These are phyloP conservation scores for Coniophora puteana DNA, from an alignment of 1,284 basidiomycete species.

Conservation along the genomic window DNA sequence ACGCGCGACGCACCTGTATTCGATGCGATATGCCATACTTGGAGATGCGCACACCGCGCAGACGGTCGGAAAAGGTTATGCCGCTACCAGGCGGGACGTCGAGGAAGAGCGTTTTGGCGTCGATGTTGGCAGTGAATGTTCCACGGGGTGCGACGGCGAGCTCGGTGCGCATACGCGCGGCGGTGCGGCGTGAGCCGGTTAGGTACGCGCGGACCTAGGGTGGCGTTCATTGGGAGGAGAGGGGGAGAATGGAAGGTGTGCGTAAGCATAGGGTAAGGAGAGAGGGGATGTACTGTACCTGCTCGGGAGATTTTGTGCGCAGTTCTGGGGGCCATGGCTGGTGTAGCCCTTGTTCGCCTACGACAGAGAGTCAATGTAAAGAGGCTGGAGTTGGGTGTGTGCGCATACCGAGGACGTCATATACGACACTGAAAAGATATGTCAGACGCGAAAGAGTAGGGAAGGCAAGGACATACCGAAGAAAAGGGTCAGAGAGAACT, in stretches of 20 bases:
- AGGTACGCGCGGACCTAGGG: conserved; percentile 40
- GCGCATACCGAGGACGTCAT: conserved; percentile 66
- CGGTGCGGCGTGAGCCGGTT: conserved; percentile 44
- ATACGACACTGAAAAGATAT: conserved; percentile 37
- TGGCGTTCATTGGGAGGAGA: conserved; percentile 38
- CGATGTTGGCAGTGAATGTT: conserved; percentile 39
- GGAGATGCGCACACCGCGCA: conserved; percentile 30
- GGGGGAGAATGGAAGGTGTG: conserved; percentile 21
- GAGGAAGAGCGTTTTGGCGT: conserved; percentile 45
- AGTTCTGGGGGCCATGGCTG: conserved; percentile 38
- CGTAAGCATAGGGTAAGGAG: neutral
- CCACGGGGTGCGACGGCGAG: no score
- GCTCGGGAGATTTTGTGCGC: conserved; percentile 43
- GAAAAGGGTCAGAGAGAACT: conserved; percentile 76
- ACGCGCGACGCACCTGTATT: conserved; percentile 33
- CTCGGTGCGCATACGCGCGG: no score
- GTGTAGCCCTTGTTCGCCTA: conserved; percentile 52
- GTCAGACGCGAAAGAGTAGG: conserved; percentile 7
- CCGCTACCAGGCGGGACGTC: conserved; percentile 19
- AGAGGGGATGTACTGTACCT: conserved; percentile 38
- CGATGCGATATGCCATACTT: conserved; percentile 34
- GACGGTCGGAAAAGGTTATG: conserved; percentile 27
- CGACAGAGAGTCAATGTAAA: conserved; percentile 7
- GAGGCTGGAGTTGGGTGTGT: conserved; percentile 7
- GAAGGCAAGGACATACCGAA: conserved; percentile 42